These are phyloP conservation scores for Comarum palustre DNA, from an alignment of 306 rosid species.

Conservation along the genomic window DNA sequence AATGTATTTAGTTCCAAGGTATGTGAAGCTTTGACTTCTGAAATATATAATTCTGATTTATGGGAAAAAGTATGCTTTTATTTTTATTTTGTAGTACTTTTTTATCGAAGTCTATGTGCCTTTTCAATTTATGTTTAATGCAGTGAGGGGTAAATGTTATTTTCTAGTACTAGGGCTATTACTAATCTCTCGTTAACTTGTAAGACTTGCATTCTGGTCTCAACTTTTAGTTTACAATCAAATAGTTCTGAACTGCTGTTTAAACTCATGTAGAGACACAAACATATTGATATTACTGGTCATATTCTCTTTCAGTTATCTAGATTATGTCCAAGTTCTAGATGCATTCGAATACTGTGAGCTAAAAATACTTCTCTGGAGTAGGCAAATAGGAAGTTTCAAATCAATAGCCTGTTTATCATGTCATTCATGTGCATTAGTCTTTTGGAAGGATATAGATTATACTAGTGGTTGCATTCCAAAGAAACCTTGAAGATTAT, in stretches of 20 bases:
- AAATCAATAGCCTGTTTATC: neutral
- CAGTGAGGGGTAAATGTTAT: neutral
- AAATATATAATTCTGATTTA: slow-evolving; percentile 34
- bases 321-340: neutral
- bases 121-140: neutral
- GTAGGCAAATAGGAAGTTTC: neutral
- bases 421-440: neutral
- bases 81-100: neutral
- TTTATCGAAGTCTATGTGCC: neutral
- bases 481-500: neutral
- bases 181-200: neutral
- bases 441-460: neutral
- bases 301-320: neutral
- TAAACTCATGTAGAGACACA: no score
- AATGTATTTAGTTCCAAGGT: slow-evolving; percentile 39
- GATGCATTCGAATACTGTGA: neutral
- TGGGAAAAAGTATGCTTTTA: slow-evolving; percentile 11
- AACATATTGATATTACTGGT: neutral
- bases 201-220: neutral
- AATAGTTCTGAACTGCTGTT: neutral
- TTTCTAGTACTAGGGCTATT: neutral
- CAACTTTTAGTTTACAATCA: neutral
- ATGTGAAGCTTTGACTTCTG: slow-evolving; percentile 29
- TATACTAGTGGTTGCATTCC: neutral
- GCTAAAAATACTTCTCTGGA: neutral